Evolutionary conservation across 1,284 basidiomycete species (phyloP), one percentile per base, ranked within the genome.

Genomic region (Ustilago bromivora): DNA sequence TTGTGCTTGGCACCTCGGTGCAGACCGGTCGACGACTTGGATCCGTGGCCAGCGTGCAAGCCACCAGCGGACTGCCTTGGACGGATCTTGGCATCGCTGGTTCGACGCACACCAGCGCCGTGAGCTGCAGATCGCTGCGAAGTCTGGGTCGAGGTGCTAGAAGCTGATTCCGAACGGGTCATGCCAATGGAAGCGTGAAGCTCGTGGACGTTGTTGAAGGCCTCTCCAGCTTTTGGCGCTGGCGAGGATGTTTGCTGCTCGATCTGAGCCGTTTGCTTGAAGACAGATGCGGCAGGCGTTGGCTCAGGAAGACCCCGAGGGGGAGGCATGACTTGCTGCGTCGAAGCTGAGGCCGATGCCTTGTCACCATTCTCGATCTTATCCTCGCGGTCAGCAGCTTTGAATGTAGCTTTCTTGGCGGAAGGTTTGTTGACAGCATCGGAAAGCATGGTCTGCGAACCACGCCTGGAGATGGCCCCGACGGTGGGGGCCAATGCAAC

Each of bases 1-100:
- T 62, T 71, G 62, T 78, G 68, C 40, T 72, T 72, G 64, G 67
- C 61, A 34, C 31, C 60, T 23, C 76, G 64, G 35, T 72, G 71
- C 49, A 80, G 61, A 41, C 66, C 71, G 4, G 68, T 68, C 9
- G 73, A 60, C 9, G 78, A 80, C 61, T 75, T 73, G 57, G 65
- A 57, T n/a, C 78, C 70, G 58, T 79, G 74, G 9, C 65, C 71
- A 35, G 61, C 66, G 35, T 64, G 59, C 23, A 73, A 65, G 9
- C 55, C 66, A n/a, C 46, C 61, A 19, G 63, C 51, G 2, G 61
- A 36, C 3, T 54, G 40, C 35, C 56, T 61, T 1, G 74, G 28
- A 19, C 40, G 57, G 59, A 62, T 56, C 31, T 67, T 68, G 28
- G 68, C 76, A 28, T 75, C 66, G 59, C 59, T 71, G 31, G 58